Evolutionary conservation across 352 stramenopile species (phyloP), one percentile per base, ranked within the genome.

Genomic region (Pilasporangium apinafurcum): DNA sequence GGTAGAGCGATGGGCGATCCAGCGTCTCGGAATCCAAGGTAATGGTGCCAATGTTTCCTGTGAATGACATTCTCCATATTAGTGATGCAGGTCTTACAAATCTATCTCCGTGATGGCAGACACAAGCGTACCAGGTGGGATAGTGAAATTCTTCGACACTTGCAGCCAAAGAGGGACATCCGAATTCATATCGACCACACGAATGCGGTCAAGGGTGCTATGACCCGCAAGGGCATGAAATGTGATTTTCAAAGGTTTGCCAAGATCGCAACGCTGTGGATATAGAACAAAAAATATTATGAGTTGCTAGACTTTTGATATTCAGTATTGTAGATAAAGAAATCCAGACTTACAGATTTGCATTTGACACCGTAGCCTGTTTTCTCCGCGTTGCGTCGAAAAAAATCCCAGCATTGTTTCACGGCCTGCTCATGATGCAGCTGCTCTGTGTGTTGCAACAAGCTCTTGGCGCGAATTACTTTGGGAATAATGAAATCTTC

Each of bases 401-500:
- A 92, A 43, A 75, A 87, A 25, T 78, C 60, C 82, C 82, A 94
- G 29, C 75, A 78, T 13, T 43, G 41, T 51, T 74, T 82, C 13
- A 94, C 82, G 37, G 85, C 82, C 40, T 83, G 67, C 45, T 92
- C 80, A 41, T 94, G 82, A 39, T 88, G 74, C 18, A 94, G 53
- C 37, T 92, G 80, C 49, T 92, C 77, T 32, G 82, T 94, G 62
- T 94, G 82, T 48, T 94, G 82, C 32, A 94, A 48, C 47, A 94
- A 28, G 56, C 79, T 92, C 61, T 87, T 89, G 14, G 82, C 82
- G 41, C 73, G 77, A 17, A 48, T 53, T 14, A 94, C 79, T 48
- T 91, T 90, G 1, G 79, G 75, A 44, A 92, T 86, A 35, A 87
- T 56, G 39, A 94, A 87, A 39, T 94, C 82, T 63, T 89, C 79